These are phyloP conservation scores for Clitopilus hobsonii DNA, from an alignment of 768 basidiomycete genomes.

Conservation along the genomic window DNA sequence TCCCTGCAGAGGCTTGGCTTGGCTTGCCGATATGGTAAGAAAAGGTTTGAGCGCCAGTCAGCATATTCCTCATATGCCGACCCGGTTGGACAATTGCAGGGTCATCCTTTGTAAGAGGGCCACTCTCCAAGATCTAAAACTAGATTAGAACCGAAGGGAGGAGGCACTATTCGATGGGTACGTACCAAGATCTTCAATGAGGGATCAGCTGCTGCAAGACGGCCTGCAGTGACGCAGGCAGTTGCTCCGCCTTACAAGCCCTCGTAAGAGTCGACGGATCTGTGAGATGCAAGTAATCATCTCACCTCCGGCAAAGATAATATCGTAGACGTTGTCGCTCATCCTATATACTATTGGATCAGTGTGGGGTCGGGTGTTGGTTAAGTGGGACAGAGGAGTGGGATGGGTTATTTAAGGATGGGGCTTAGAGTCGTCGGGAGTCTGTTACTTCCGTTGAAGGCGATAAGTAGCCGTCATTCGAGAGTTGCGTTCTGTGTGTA, in stretches of 20 bases:
- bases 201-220: constrained; percentile 50
- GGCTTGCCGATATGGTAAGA: constrained; percentile 39
- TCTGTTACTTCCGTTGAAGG: no score
- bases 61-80: constrained; percentile 38
- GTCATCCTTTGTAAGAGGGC: constrained; percentile 42
- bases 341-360: no score
- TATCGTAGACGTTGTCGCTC: no score
- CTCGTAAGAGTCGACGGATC: no score
- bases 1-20: constrained; percentile 36
- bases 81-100: constrained; percentile 49
- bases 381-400: no score
- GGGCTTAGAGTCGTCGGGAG: no score
- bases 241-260: constrained; percentile 38
- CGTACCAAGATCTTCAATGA: constrained; percentile 49
- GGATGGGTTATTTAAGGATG: no score
- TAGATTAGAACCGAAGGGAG: no score
- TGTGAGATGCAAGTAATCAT: constrained; percentile 6
- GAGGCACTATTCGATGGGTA: no score
- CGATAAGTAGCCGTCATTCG: no score
- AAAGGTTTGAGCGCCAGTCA: constrained; percentile 33
- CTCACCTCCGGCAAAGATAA: constrained; percentile 56
- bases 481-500: no score
- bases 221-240: constrained; percentile 53
- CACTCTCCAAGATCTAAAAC: constrained; percentile 49
- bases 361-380: no score